Base-by-base conservation (phyloP, 768 basidiomycete genomes). In the Leucogyrophana mollusca region DNA sequence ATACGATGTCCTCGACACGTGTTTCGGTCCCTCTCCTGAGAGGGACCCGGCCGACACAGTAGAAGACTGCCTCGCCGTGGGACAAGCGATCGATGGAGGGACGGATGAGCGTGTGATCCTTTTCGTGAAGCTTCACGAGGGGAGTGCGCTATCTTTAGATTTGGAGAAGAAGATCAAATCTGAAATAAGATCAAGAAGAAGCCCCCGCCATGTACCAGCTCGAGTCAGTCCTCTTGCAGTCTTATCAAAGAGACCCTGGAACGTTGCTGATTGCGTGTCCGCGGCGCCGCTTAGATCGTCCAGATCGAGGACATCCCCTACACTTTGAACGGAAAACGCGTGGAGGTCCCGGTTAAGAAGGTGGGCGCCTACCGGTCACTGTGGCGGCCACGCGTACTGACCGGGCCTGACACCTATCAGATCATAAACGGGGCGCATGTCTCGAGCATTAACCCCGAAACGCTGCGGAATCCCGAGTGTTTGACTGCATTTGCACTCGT, bases 301-400 rank as follows among this genome's bases (percentile, higher is more conserved):
- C 82, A 86, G 62, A 82, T 82, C 13, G 52, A 64, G 8, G 86
- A 89, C 62, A 76, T 90, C 13, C 87, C 87, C 4, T 85, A 90
- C 59, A 92, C 89, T 17, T 65, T 90, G 50, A 90, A 89, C 53
- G 84, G 83, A 27, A 92, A 90, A 60, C 78, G 83, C 34, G 87
- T 91, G 37, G 88, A 90, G 62, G 85, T 89, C 8, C 73, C 83
- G 9, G 81, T 87, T 32, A 87, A 85, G 65, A 88, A 87, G 79
- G 83, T 82, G 51, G 54, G 64, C 51, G 40, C 37, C 33, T 44
- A 37, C 40, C 45, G 22, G 43, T 25, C 32, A 30, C 48, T 51
- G 30, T 21, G 16, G 49, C 47, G 30, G 40, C 44, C 41, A 42
- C 47, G 43, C 46, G 46, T 49, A 40, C 46, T 54, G 46, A 45